Base-by-base conservation (phyloP, 1,284 basidiomycete genomes). In the Takashimella koratensis region DNA sequence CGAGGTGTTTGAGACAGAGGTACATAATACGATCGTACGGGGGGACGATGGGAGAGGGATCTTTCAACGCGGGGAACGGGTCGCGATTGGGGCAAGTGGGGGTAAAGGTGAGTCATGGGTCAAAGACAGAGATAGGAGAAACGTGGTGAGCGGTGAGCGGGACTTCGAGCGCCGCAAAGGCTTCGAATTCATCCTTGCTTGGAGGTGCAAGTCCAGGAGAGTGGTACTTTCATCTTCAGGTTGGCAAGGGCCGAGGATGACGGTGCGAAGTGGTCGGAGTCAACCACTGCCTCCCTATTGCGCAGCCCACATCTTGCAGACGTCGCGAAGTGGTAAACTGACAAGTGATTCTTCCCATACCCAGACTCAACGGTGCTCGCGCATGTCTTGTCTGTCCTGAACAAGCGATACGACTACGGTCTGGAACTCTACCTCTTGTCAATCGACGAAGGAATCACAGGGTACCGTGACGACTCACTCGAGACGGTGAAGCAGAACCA, bases 401-500 rank as follows among this genome's bases (percentile, higher is more conserved):
- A 98, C 74, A 87, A 95, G 66, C 84, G 94, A 49, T 95, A 98
- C 75, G 78, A 88, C 57, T 99, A 98, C 66, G 91, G 90, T 13
- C 80, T 99, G 45, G 86, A 96, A 47, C 78, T 99, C 21, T 95
- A 90, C 72, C 79, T 99, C 23, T 82, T 99, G 51, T 97, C 93
- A 1, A 98, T 99, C 73, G 96, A 99, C 71, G 96, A 99, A 74
- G 95, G 95, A 0, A 99, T 98, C 66, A 95, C 91, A 11, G 95
- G 95, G 1, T 99, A 99, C 73, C 83, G 95, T 53, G 96, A 99
- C 71, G 96, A 98, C 71, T 97, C 93, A 1, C 79, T 99, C 3
- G 93, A 98, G 81, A 98, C 96, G 0, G 96, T 99, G 47, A 98
- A 98, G 76, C 84, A 93, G 44, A 99, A 99, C 74, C 91, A 96